Evolutionary conservation across 371 early-diverging fungal genomes (phyloP).

Genomic region (Mucor saturninus): DNA sequence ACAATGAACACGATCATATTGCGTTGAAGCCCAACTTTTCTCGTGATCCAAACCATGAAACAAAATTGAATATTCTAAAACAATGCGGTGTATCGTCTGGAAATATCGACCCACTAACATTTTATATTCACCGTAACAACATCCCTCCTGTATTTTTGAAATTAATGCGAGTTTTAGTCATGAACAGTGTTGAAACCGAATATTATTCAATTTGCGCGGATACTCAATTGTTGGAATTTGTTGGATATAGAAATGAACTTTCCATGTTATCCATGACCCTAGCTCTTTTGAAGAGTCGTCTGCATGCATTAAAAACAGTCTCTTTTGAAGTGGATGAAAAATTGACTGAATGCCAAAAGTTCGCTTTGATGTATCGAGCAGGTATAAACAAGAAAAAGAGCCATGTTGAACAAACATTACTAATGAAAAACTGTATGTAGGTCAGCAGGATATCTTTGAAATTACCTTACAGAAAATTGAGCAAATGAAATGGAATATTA

Average conservation of each 20-base stretch:
- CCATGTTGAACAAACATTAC: too few relatives aligned
- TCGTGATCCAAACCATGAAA: slow-evolving; percentile 54
- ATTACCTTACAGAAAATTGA: slow-evolving; percentile 28
- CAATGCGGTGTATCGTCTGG: slow-evolving; percentile 40
- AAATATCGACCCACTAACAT: slow-evolving; percentile 36
- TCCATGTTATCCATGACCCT: slow-evolving; percentile 51
- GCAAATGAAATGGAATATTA: slow-evolving; percentile 24
- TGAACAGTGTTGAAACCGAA: slow-evolving; percentile 56
- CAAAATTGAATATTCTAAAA: slow-evolving; percentile 50
- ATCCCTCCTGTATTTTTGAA: slow-evolving; percentile 52
- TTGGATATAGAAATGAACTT: slow-evolving; percentile 57
- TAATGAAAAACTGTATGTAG: slow-evolving; percentile 8
- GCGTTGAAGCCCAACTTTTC: slow-evolving; percentile 62
- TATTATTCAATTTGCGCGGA: slow-evolving; percentile 29
- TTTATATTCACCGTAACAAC: slow-evolving; percentile 49
- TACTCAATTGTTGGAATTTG: slow-evolving; percentile 36
- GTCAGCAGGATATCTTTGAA: slow-evolving; percentile 36
- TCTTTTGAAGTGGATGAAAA: slow-evolving; percentile 18
- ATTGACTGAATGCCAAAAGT: slow-evolving; percentile 42
- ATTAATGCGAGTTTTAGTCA: slow-evolving; percentile 66
- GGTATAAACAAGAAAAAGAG: slow-evolving; percentile 30
- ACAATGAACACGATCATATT: slow-evolving; percentile 56
- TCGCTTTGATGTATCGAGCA: slow-evolving; percentile 54
- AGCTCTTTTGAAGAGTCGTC: slow-evolving; percentile 34
- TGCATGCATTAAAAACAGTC: slow-evolving; percentile 31